Percentiles rank a stretch among this genome's conserved stretches.
Evolutionary conservation across 352 stramenopile genomes (phyloP).

Genomic region (Phytophthora europaea): DNA sequence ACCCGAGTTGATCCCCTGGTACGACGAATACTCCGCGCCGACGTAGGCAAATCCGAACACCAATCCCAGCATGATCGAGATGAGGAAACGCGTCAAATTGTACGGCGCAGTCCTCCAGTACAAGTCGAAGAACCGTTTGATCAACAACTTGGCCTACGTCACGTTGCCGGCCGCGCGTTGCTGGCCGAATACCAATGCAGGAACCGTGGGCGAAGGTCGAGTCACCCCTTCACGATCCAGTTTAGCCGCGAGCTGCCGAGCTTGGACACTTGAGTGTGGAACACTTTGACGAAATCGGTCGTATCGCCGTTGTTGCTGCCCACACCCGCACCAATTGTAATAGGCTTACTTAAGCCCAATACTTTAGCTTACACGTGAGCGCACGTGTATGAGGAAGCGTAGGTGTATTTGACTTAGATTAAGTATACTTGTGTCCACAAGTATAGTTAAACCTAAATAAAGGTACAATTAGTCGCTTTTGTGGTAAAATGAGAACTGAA

Average conservation of each 20-base stretch:
- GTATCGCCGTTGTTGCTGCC: slow-evolving; percentile 18
- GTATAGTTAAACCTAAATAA: no score
- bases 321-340: slow-evolving; percentile 43
- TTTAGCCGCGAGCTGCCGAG: slow-evolving; percentile 3
- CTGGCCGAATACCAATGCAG: slow-evolving; percentile 20
- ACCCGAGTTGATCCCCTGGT: slow-evolving; percentile 38
- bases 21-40: slow-evolving; percentile 34
- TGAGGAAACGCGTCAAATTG: slow-evolving; percentile 67
- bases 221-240: slow-evolving; percentile 18
- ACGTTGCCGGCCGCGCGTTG: slow-evolving; percentile 28
- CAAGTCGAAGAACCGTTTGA: slow-evolving; percentile 58
- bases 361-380: no score
- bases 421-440: no score
- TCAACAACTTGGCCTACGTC: slow-evolving; percentile 43
- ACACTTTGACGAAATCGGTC: slow-evolving; percentile 17
- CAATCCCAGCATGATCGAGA: slow-evolving; percentile 21
- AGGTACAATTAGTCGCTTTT: no score
- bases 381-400: no score
- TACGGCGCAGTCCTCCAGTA: slow-evolving; percentile 87
- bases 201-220: slow-evolving; percentile 6
- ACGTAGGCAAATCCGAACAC: slow-evolving; percentile 27
- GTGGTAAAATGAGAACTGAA: no score
- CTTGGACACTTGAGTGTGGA: slow-evolving; percentile 21
- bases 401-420: no score
- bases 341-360: no score